phyloP scores from a whole-genome alignment of 2,329 filamentous ascomycete species.

The Ophiosphaerella narmari region DNA sequence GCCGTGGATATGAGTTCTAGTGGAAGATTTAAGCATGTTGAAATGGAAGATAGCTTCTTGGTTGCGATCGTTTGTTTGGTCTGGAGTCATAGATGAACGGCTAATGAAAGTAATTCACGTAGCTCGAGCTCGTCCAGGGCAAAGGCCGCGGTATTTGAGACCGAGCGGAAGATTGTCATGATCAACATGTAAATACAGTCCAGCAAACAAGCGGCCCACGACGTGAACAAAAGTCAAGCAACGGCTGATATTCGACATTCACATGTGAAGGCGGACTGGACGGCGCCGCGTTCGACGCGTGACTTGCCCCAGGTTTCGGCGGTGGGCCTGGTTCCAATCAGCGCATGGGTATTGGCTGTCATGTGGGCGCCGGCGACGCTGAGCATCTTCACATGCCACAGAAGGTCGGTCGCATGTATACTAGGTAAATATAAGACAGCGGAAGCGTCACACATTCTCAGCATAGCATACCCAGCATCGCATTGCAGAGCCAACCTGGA shows the following conservation, averaged over 20 bases:
- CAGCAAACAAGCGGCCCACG: background rate
- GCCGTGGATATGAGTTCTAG: background rate
- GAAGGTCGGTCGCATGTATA: background rate
- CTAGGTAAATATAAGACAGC: conserved; percentile 10
- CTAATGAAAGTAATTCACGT: no score
- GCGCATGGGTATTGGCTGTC: conserved; percentile 7
- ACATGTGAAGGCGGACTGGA: conserved; percentile 22
- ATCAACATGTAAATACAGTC: background rate
- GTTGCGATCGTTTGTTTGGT: no score
- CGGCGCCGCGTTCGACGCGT: conserved; percentile 10
- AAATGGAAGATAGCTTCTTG: no score
- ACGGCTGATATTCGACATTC: conserved; percentile 15
- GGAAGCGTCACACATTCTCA: conserved; percentile 12
- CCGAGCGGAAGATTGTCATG: no score
- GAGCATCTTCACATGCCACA: conserved; percentile 29
- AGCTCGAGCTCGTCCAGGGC: no score
- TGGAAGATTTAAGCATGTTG: no score
- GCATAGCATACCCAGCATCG: background rate
- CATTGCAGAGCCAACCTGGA: no score
- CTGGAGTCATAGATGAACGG: no score
- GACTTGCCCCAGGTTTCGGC: conserved; percentile 24
- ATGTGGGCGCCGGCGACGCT: conserved; percentile 13
- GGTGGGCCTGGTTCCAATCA: conserved; percentile 13
- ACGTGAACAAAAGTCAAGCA: background rate
- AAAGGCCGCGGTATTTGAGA: no score